Percentiles rank a stretch among this genome's conserved stretches.
Evolutionary conservation across 495 filamentous ascomycete genomes (phyloP).

Genomic region (Penicillium pulvis): DNA sequence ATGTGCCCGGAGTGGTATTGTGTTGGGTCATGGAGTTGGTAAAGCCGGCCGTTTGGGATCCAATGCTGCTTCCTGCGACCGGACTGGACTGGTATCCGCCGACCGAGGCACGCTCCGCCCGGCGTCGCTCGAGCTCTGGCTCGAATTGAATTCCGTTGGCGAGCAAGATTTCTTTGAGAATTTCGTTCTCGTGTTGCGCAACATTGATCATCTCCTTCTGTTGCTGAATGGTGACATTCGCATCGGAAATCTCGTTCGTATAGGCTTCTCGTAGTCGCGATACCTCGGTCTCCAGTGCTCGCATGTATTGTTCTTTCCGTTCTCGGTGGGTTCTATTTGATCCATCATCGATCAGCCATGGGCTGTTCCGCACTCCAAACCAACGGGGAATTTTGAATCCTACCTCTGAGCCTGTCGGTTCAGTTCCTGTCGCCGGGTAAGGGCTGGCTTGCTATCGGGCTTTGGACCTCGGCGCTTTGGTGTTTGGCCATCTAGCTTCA

Average conservation of each 20-base stretch:
- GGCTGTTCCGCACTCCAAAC: background rate
- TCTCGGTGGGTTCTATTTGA: conserved; percentile 82
- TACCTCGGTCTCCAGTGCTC: conserved; percentile 87
- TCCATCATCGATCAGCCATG: conserved; percentile 14
- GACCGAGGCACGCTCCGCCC: conserved; percentile 33
- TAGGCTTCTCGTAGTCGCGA: conserved; percentile 62
- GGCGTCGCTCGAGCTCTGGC: conserved; percentile 41
- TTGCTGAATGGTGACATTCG: conserved; percentile 40
- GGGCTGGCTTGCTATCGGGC: conserved; percentile 91
- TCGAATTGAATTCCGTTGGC: conserved; percentile 69
- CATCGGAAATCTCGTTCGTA: conserved; percentile 41
- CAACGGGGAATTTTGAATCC: background rate
- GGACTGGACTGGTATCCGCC: conserved; percentile 34
- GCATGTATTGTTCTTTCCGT: conserved; percentile 94
- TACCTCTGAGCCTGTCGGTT: conserved; percentile 97
- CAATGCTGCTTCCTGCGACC: conserved; percentile 38
- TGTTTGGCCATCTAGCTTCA: conserved; percentile 69
- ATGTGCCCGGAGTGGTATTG: conserved; percentile 43
- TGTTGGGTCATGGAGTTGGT: conserved; percentile 29
- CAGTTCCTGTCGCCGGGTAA: conserved; percentile 91
- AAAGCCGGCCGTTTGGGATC: conserved; percentile 33
- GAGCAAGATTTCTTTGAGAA: conserved; percentile 72
- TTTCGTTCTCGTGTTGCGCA: conserved; percentile 64
- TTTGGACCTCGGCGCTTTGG: conserved; percentile 93
- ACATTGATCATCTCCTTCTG: conserved; percentile 45